Conservation (phyloP, 805 yeast genomes). For the Saturnispora diversa region DNA sequence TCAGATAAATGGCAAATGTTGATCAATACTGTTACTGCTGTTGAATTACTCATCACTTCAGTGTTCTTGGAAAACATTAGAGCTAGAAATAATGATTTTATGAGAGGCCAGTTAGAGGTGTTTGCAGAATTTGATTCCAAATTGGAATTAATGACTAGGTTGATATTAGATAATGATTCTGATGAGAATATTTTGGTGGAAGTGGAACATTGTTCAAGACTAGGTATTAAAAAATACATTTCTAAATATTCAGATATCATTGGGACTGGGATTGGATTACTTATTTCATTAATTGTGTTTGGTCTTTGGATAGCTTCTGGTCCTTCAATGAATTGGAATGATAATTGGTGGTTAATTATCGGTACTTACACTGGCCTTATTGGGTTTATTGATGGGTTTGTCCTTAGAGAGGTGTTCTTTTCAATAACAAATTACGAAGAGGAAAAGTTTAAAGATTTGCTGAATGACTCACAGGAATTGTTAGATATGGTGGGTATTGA, state of each 20-base stretch:
- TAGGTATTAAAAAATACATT: slow-evolving; percentile 14
- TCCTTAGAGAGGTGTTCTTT: slow-evolving; percentile 32
- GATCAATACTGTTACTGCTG: slow-evolving; percentile 36
- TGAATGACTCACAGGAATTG: slow-evolving; percentile 28
- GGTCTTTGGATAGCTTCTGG: slow-evolving; percentile 34
- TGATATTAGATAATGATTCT: not conserved
- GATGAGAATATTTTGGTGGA: slow-evolving; percentile 22
- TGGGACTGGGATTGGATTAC: slow-evolving; percentile 36
- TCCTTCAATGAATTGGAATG: slow-evolving; percentile 29
- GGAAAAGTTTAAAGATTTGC: slow-evolving; percentile 22
- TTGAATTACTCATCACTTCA: slow-evolving; percentile 29
- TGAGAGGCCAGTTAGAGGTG: slow-evolving; percentile 17
- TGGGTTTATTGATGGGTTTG: slow-evolving; percentile 38
- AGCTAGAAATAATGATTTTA: slow-evolving; percentile 30
- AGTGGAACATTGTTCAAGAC: slow-evolving; percentile 23
- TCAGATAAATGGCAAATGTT: slow-evolving; percentile 35
- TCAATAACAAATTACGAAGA: slow-evolving; percentile 21
- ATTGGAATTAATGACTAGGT: slow-evolving; percentile 21
- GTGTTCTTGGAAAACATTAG: slow-evolving; percentile 34
- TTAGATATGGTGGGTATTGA: slow-evolving; percentile 25
- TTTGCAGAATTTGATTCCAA: slow-evolving; percentile 25
- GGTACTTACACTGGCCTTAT: slow-evolving; percentile 40
- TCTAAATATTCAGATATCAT: slow-evolving; percentile 34
- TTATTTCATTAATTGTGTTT: slow-evolving; percentile 29
- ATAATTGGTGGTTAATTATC: slow-evolving; percentile 39